These are phyloP conservation scores for Phialemonium atrogriseum DNA, from an alignment of 2,329 filamentous ascomycete genomes.

Conservation along the genomic window DNA sequence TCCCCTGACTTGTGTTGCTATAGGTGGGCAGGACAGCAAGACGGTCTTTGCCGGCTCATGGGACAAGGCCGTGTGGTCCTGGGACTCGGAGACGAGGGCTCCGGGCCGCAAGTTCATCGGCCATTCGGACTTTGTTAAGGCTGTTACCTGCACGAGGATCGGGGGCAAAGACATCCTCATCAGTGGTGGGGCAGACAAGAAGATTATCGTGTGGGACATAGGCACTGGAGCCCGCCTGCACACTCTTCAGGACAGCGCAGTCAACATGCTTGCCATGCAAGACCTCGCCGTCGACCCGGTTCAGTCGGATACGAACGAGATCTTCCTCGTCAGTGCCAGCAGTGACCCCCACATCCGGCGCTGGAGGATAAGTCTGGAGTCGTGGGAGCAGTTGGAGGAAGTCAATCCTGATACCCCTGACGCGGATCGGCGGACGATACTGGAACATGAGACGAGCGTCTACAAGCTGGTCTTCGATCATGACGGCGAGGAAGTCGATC, in stretches of 20 bases:
- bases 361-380: slow-evolving; percentile 55
- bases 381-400: slow-evolving; percentile 46
- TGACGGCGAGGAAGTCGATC: slow-evolving; percentile 53
- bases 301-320: slow-evolving; percentile 37
- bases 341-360: slow-evolving; percentile 72
- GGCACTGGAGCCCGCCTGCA: slow-evolving; percentile 60
- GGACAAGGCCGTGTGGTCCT: slow-evolving; percentile 90
- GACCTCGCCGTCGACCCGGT: slow-evolving; percentile 68
- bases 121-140: slow-evolving; percentile 88
- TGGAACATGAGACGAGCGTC: slow-evolving; percentile 84
- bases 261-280: slow-evolving; percentile 69
- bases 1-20: slow-evolving; percentile 69
- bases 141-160: slow-evolving; percentile 56
- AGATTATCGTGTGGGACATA: slow-evolving; percentile 78
- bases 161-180: slow-evolving; percentile 56
- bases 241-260: slow-evolving; percentile 65
- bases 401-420: slow-evolving; percentile 30
- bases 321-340: slow-evolving; percentile 68
- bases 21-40: slow-evolving; percentile 45
- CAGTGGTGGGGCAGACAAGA: slow-evolving; percentile 69
- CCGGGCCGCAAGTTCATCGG: slow-evolving; percentile 57
- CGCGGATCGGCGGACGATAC: slow-evolving; percentile 44
- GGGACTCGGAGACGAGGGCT: slow-evolving; percentile 54
- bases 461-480: slow-evolving; percentile 70
- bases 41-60: slow-evolving; percentile 82